Evolutionary conservation across 106 monocot species (phyloP).

Genomic region (Dendrobium chrysotoxum): DNA sequence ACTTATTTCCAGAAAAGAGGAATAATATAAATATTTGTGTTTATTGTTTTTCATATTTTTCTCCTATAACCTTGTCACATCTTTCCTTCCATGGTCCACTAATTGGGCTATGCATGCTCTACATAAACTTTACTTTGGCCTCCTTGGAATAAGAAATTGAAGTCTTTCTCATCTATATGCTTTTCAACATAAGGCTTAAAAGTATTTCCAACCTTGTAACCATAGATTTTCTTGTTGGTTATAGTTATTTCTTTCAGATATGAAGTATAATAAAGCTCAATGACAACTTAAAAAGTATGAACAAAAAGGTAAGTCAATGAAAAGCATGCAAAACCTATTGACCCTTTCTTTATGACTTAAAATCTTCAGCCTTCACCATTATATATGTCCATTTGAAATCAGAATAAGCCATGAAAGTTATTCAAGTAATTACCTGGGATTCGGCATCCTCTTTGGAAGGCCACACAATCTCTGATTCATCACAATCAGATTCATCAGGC

Average conservation of each 20-base stretch:
- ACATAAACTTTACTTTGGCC: no score
- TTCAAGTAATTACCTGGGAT: constrained; percentile 36
- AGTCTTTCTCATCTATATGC: no score
- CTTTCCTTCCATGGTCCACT: no score
- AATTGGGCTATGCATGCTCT: no score
- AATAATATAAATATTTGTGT: no score
- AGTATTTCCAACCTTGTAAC: neutral
- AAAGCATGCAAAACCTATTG: no score
- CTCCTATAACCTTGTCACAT: no score
- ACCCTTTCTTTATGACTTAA: no score
- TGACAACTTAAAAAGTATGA: neutral
- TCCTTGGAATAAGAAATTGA: no score
- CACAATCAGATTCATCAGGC: constrained; percentile 58
- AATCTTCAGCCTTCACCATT: no score
- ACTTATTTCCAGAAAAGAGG: no score
- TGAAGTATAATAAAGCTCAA: neutral
- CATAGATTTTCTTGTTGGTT: neutral
- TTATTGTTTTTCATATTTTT: no score
- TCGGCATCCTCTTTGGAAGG: constrained; percentile 29
- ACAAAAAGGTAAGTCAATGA: neutral
- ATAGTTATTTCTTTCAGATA: neutral
- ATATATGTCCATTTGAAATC: neutral
- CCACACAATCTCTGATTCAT: constrained; percentile 43
- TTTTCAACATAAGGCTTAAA: neutral
- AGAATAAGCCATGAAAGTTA: neutral